Percentiles rank a stretch among this genome's conserved stretches.
Conservation (phyloP, 2,329 filamentous ascomycete species). For the Biscogniauxia mediterranea region DNA sequence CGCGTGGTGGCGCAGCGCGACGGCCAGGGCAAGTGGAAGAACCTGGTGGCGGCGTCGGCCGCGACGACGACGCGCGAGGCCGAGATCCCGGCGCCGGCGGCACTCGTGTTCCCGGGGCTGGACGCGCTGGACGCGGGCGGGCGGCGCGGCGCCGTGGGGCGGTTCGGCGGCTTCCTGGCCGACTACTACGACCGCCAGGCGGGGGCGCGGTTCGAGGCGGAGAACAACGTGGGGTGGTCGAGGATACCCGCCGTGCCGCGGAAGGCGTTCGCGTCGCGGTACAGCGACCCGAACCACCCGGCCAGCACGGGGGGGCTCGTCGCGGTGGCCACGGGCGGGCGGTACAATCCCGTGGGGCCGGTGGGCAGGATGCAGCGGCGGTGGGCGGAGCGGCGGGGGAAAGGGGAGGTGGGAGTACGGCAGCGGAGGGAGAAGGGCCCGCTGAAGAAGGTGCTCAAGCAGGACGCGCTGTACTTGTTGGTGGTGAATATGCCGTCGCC, state of each 20-base stretch:
- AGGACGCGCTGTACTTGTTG: constrained; percentile 50
- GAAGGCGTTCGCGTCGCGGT: constrained; percentile 11
- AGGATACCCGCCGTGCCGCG: constrained; percentile 24
- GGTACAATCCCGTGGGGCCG: constrained; percentile 1
- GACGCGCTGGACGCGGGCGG: constrained; percentile 27
- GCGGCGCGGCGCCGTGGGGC: constrained; percentile 28
- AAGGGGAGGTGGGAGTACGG: constrained; percentile 3
- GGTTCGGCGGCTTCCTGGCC: constrained; percentile 36
- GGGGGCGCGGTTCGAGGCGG: constrained; percentile 37
- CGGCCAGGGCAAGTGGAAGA: background rate
- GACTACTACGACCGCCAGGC: constrained; percentile 50
- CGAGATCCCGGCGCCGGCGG: constrained; percentile 40
- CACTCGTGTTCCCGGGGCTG: constrained; percentile 47
- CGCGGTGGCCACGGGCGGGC: background rate
- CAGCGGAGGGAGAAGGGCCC: constrained; percentile 10
- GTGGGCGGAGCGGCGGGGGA: too few relatives aligned
- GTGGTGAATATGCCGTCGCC: constrained; percentile 49
- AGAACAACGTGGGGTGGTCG: constrained; percentile 35
- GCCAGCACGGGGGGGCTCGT: constrained; percentile 6
- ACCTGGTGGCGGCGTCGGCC: background rate
- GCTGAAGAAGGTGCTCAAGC: background rate
- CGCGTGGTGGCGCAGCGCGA: constrained; percentile 3
- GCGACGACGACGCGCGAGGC: too few relatives aligned
- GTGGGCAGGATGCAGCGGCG: too few relatives aligned
- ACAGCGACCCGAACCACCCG: constrained; percentile 7